These are phyloP conservation scores for Mycena metata DNA, from an alignment of 768 basidiomycete species.

Conservation along the genomic window DNA sequence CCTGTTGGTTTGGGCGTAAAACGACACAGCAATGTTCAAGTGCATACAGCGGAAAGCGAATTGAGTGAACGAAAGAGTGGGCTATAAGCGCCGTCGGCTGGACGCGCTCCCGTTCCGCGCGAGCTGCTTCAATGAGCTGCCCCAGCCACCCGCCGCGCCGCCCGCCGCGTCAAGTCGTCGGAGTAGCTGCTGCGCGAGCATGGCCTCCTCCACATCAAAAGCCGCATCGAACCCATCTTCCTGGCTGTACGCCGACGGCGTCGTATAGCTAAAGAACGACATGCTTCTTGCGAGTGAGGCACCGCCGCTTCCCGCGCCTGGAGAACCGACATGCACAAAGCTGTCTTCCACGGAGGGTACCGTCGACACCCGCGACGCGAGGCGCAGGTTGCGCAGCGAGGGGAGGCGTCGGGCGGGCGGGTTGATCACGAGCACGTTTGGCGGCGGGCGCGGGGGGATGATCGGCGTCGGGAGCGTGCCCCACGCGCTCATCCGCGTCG, in stretches of 20 bases:
- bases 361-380: not conserved
- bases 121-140: conserved; percentile 14
- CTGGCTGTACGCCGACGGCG: conserved; percentile 39
- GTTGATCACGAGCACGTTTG: conserved; percentile 36
- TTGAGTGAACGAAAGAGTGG: not conserved
- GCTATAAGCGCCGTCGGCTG: conserved; percentile 7
- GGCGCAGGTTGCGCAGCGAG: conserved; percentile 25
- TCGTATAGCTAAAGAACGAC: conserved; percentile 39
- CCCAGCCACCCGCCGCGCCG: not conserved
- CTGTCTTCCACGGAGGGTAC: conserved; percentile 8
- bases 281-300: conserved; percentile 12
- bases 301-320: conserved; percentile 6
- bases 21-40: conserved; percentile 6
- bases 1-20: not conserved
- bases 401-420: conserved; percentile 29
- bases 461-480: conserved; percentile 27
- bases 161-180: conserved; percentile 35
- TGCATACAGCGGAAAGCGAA: conserved; percentile 8
- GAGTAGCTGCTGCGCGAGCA: conserved; percentile 39
- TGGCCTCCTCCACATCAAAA: conserved; percentile 41
- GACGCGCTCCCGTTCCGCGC: conserved; percentile 24
- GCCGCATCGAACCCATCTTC: conserved; percentile 22
- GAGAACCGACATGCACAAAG: not conserved
- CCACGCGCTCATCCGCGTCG: conserved; percentile 39
- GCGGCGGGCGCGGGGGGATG: conserved; percentile 29